Percentiles rank a stretch among this genome's conserved stretches.
Conservation (phyloP, 345 rosid genomes). For the Brassica juncea region DNA sequence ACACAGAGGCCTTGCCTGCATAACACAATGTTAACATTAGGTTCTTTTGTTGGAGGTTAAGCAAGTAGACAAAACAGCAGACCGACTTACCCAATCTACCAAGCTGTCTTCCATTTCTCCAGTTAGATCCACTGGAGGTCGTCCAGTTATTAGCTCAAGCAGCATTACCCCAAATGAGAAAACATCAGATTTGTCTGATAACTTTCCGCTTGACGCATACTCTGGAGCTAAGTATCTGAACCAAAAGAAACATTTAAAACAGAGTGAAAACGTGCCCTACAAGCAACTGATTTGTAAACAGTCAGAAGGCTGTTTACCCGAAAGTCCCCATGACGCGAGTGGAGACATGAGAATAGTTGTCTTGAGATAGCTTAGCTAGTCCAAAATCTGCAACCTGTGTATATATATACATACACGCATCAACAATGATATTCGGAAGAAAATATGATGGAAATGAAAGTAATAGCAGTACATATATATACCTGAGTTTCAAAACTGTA, state of each 20-base stretch:
- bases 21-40: not conserved
- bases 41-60: not conserved
- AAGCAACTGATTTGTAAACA: not conserved
- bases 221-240: slow-evolving; percentile 91
- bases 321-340: slow-evolving; percentile 98
- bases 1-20: slow-evolving; percentile 77
- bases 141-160: slow-evolving; percentile 79
- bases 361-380: slow-evolving; percentile 82
- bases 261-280: not conserved
- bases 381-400: slow-evolving; percentile 96
- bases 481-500: slow-evolving; percentile 75
- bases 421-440: not conserved
- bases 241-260: not conserved
- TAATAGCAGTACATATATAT: not conserved
- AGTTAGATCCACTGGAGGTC: slow-evolving; percentile 59
- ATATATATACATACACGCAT: not conserved
- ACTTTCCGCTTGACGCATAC: slow-evolving; percentile 87
- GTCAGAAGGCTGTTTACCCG: slow-evolving; percentile 56
- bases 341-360: slow-evolving; percentile 83
- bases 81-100: slow-evolving; percentile 75
- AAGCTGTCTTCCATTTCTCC: slow-evolving; percentile 78
- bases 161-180: slow-evolving; percentile 89
- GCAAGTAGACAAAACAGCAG: not conserved
- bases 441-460: not conserved
- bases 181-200: slow-evolving; percentile 90